These are phyloP conservation scores for Ceratocystis alfenasii DNA, from an alignment of 2,329 filamentous ascomycete genomes.

Conservation along the genomic window DNA sequence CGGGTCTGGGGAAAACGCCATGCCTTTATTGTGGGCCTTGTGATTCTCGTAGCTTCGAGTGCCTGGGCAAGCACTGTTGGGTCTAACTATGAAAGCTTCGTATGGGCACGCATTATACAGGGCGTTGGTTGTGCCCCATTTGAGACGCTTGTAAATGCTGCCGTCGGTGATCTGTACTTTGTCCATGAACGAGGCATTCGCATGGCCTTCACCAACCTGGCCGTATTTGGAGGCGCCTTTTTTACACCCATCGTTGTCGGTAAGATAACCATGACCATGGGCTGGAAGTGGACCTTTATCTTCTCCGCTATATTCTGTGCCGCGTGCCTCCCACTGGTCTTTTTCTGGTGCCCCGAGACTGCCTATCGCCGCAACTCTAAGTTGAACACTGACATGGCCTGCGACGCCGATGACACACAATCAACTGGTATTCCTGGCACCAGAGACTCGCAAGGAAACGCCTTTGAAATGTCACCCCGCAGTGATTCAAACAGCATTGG, in stretches of 20 bases:
- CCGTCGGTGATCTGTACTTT: conserved; percentile 80
- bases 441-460: not conserved
- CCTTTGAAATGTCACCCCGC: conserved; percentile 9
- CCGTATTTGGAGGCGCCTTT: conserved; percentile 46
- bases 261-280: conserved; percentile 62
- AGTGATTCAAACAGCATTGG: conserved; percentile 1
- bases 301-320: conserved; percentile 75
- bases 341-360: conserved; percentile 77
- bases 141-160: conserved; percentile 78
- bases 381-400: conserved; percentile 57
- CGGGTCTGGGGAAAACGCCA: conserved; percentile 90
- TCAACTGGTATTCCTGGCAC: not conserved
- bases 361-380: conserved; percentile 49
- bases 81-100: conserved; percentile 56
- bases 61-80: conserved; percentile 65
- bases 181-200: conserved; percentile 73
- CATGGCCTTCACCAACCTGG: conserved; percentile 64
- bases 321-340: conserved; percentile 54
- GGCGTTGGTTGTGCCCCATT: conserved; percentile 80
- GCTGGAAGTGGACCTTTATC: conserved; percentile 84
- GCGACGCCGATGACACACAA: conserved; percentile 27
- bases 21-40: conserved; percentile 64
- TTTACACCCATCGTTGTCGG: conserved; percentile 81
- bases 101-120: conserved; percentile 72
- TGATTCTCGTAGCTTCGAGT: conserved; percentile 61